These are phyloP conservation scores for Syzygium grande DNA, from an alignment of 345 rosid genomes.

Conservation along the genomic window DNA sequence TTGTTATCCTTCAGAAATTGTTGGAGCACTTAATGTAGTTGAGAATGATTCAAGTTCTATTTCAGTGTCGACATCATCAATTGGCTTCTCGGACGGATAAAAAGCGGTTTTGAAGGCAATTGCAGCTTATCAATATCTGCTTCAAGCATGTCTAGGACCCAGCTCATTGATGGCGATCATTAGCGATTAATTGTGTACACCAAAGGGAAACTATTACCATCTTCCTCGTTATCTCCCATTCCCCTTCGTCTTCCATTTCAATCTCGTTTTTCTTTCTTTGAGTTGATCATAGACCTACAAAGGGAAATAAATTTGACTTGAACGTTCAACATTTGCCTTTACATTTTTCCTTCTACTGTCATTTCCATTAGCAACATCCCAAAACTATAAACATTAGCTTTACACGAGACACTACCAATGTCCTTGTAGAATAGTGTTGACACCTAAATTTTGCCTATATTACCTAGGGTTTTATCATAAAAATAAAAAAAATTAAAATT, in stretches of 20 bases:
- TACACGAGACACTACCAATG: background rate
- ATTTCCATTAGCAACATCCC: background rate
- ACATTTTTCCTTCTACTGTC: background rate
- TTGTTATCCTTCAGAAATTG: background rate
- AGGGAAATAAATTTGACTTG: background rate
- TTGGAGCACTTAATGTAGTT: background rate
- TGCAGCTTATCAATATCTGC: background rate
- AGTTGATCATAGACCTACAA: background rate
- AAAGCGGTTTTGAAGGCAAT: background rate
- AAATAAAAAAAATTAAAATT: too few species aligned
- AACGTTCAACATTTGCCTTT: background rate
- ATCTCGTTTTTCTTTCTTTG: background rate
- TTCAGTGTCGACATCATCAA: background rate
- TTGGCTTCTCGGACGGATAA: background rate
- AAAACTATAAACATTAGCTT: background rate
- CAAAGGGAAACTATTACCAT: background rate
- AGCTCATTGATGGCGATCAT: background rate
- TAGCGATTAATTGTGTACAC: background rate
- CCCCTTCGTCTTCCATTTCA: background rate
- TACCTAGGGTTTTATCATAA: too few species aligned
- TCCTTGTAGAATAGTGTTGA: background rate
- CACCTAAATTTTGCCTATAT: too few species aligned
- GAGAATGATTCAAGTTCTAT: background rate
- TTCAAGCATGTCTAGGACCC: background rate
- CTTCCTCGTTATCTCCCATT: background rate